Conservation (phyloP, 345 rosid genomes). For the Hibiscus trionum region DNA sequence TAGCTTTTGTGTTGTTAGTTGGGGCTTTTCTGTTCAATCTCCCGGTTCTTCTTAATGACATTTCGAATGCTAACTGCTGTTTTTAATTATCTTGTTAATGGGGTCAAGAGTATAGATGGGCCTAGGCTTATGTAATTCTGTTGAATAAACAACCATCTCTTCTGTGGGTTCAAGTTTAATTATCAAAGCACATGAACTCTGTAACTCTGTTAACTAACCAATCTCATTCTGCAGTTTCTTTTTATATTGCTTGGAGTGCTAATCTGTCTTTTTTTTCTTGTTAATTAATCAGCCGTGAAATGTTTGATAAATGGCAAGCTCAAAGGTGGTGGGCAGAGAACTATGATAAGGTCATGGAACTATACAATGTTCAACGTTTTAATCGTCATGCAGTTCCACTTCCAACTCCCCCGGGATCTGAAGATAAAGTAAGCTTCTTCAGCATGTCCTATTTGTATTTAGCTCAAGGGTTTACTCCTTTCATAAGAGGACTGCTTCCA, state of each 20-base stretch:
- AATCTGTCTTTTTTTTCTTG: slow-evolving; percentile 3
- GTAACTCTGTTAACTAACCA: too few relatives aligned
- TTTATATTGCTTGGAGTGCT: neutral
- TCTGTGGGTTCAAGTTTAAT: neutral
- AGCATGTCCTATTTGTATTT: too few relatives aligned
- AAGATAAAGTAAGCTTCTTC: slow-evolving; percentile 57
- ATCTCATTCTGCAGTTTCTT: neutral
- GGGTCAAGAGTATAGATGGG: neutral
- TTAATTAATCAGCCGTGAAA: slow-evolving; percentile 60
- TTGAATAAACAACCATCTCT: neutral
- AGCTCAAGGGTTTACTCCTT: neutral
- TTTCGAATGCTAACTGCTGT: neutral
- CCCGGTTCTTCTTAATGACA: neutral
- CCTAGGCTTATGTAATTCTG: neutral
- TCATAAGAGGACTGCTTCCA: neutral
- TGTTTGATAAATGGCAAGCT: slow-evolving; percentile 95
- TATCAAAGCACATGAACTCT: neutral
- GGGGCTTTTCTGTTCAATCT: neutral
- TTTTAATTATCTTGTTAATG: neutral
- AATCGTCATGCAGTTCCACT: slow-evolving; percentile 66
- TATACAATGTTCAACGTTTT: slow-evolving; percentile 79
- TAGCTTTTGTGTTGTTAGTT: neutral
- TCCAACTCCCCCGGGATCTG: slow-evolving; percentile 59
- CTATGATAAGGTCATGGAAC: slow-evolving; percentile 82
- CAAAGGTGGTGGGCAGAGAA: slow-evolving; percentile 98